Evolutionary conservation across 2,329 filamentous ascomycete genomes (phyloP), one percentile per base, ranked within the genome.

Genomic region (Zymoseptoria crescenta): DNA sequence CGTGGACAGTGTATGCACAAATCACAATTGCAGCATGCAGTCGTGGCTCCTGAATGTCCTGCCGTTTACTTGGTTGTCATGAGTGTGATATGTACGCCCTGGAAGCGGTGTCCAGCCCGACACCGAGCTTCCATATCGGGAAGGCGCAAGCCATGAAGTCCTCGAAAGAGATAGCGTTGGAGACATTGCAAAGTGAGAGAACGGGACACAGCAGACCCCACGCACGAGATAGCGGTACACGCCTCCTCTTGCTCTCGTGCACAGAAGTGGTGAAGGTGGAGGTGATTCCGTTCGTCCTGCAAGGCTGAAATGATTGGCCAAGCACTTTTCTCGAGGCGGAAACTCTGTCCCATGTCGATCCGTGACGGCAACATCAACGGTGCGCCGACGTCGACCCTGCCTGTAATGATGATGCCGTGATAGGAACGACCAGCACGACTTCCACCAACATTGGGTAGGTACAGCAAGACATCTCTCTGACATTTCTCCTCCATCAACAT

Each of bases 201-300:
- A 4, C 5, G 19, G 19, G 35, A n/a, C 35, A 41, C 16, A 19
- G 35, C 35, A 45, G 35, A n/a, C 35, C 35, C 35, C 4, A 16
- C 16, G 9, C 35, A 16, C 13, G 13, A 41, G 24, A 35, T 35
- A 9, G 6, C 3, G 8, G 10, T 35, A 16, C 35, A 24, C 35
- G 35, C 13, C 35, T n/a, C 35, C 35, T 41, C 35, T 41, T 48
- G 35, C 35, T 41, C 16, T 41, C 35, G 16, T 45, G 35, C 35
- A 45, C n/a, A 13, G 35, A 45, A 16, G 16, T 2, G 35, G 10
- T n/a, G 35, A 13, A 45, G 10, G 24, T 24, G 13, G 35, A 45
- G 35, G 54, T 19, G 16, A 35, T 55, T 55, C 54, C 54, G 41
- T 55, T 55, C 54, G 41, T 48, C 54, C 54, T 49, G 35, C 16